Conservation (phyloP, 306 rosid genomes). For the Amphicarpaea edgeworthii region DNA sequence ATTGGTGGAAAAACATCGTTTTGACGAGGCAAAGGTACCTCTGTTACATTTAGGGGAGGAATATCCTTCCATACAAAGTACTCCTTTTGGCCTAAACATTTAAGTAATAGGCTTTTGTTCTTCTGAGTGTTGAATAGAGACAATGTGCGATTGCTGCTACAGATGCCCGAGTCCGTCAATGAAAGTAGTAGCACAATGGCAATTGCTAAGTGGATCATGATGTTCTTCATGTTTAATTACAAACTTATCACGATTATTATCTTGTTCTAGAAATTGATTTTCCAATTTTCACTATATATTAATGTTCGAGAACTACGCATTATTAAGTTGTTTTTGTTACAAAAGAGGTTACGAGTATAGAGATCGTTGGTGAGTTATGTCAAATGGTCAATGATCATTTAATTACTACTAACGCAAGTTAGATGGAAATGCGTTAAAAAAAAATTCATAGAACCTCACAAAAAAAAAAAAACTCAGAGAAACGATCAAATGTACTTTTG, state of each 20-base stretch:
- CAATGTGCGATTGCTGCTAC: not conserved
- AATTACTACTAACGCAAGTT: not conserved
- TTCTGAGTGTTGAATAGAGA: not conserved
- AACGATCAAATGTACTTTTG: not conserved
- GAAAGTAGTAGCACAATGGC: not conserved
- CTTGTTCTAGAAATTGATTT: not conserved
- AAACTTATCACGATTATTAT: not conserved
- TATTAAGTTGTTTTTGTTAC: constrained; percentile 25
- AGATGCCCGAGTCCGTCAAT: not conserved
- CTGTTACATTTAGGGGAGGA: not conserved
- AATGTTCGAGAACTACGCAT: not conserved
- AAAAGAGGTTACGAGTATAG: not conserved
- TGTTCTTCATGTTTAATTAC: constrained; percentile 20
- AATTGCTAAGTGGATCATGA: constrained; percentile 14
- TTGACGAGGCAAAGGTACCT: constrained; percentile 22
- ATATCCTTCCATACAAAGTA: not conserved
- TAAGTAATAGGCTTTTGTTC: not conserved
- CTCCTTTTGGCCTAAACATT: not conserved
- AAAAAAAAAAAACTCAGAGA: not conserved
- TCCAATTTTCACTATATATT: not conserved
- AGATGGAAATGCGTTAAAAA: not conserved
- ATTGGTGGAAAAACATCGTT: not conserved
- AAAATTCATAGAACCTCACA: too few relatives aligned
- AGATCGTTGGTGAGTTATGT: not conserved
- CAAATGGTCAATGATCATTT: not conserved